A percentile compares a stretch with the other conserved stretches of the same genome.
These are phyloP conservation scores for Cyclocybe aegerita DNA, from an alignment of 768 basidiomycete species.

Conservation along the genomic window DNA sequence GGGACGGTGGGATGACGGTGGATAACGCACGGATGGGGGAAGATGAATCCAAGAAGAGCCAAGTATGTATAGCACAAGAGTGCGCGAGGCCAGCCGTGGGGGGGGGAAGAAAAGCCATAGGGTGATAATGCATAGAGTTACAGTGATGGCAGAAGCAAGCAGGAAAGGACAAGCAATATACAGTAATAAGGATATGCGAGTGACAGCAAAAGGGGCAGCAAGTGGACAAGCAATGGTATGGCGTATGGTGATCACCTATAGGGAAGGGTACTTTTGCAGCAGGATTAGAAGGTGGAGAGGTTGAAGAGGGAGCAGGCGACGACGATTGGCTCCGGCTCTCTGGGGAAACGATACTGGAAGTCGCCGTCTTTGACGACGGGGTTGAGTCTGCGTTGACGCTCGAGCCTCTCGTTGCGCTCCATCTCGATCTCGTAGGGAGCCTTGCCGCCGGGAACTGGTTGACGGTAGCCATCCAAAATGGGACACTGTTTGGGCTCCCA, in stretches of 20 bases:
- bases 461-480: conserved; percentile 45
- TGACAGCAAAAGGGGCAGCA: conserved; percentile 20
- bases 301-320: conserved; percentile 47
- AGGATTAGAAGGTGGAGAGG: conserved; percentile 59
- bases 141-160: conserved; percentile 25
- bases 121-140: conserved; percentile 25
- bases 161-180: conserved; percentile 37
- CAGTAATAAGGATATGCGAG: conserved; percentile 46
- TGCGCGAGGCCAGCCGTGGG: conserved; percentile 16
- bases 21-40: conserved; percentile 13
- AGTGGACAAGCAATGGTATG: conserved; percentile 6
- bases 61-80: conserved; percentile 7
- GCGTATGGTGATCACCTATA: conserved; percentile 13
- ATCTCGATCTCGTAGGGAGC: conserved; percentile 68
- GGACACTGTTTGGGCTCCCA: conserved; percentile 69
- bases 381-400: conserved; percentile 48
- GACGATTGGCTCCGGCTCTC: conserved; percentile 42
- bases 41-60: conserved; percentile 9
- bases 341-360: conserved; percentile 67
- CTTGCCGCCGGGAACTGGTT: conserved; percentile 66
- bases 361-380: conserved; percentile 64
- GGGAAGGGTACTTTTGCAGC: conserved; percentile 17
- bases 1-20: conserved; percentile 8
- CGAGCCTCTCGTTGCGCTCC: conserved; percentile 63
- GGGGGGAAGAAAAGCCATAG: conserved; percentile 14